A percentile compares a stretch with the other conserved stretches of the same genome.
phyloP scores from a whole-genome alignment of 768 basidiomycete genomes.

The Lactarius evosmus region DNA sequence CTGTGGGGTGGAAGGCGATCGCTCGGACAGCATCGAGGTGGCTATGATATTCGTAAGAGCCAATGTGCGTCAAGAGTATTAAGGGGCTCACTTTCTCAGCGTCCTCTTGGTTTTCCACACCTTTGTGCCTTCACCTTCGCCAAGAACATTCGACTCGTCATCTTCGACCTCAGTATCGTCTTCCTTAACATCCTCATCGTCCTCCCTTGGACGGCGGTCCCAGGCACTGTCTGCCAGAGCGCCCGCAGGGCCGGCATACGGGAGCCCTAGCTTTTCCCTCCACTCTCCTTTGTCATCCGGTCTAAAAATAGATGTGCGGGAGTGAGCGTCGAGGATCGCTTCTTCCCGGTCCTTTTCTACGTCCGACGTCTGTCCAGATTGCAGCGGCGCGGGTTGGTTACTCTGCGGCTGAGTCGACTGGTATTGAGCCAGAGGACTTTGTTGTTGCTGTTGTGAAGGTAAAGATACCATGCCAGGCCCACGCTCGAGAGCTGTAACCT shows the following conservation, averaged over 20 bases:
- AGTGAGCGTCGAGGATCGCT: conserved; percentile 45
- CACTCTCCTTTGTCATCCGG: conserved; percentile 85
- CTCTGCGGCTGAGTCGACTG: conserved; percentile 32
- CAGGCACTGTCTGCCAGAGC: conserved; percentile 44
- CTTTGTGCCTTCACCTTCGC: conserved; percentile 67
- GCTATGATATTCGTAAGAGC: conserved; percentile 40
- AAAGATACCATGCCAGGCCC: conserved; percentile 30
- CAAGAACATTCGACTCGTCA: conserved; percentile 54
- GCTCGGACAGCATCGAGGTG: conserved; percentile 93
- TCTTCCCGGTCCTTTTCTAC: conserved; percentile 46
- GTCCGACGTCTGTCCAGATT: conserved; percentile 31
- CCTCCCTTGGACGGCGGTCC: conserved; percentile 53
- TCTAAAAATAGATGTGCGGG: conserved; percentile 76
- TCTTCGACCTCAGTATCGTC: conserved; percentile 69
- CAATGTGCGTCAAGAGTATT: conserved; percentile 5
- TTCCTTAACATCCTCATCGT: conserved; percentile 65
- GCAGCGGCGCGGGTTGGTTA: conserved; percentile 33
- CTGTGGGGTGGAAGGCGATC: conserved; percentile 84
- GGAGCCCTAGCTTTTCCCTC: conserved; percentile 70
- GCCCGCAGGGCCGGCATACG: conserved; percentile 57
- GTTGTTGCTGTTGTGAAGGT: conserved; percentile 33
- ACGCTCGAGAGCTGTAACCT: conserved; percentile 51
- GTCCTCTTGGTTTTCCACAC: conserved; percentile 86
- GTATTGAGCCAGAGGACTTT: conserved; percentile 30
- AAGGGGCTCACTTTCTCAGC: conserved; percentile 72